Conservation (phyloP, 2,329 filamentous ascomycete genomes). For the Colletotrichum euphorbiae region DNA sequence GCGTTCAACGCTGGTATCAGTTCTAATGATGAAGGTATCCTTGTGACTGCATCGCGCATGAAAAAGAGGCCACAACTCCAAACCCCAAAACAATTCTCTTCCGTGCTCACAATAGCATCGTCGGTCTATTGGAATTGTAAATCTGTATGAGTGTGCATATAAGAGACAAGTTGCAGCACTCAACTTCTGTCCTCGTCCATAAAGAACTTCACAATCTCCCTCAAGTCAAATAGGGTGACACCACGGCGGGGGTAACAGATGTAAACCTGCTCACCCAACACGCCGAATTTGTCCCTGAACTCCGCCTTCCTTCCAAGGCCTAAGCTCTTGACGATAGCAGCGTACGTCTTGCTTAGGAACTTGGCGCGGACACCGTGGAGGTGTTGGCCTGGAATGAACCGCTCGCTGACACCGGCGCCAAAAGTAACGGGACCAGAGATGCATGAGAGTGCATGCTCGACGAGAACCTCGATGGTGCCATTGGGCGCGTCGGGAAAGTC, state of each 20-base stretch:
- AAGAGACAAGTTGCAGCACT: background rate
- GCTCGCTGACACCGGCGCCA: constrained; percentile 81
- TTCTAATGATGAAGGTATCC: constrained; percentile 21
- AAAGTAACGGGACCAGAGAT: constrained; percentile 78
- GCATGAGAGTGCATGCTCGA: constrained; percentile 73
- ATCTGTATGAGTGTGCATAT: too few species aligned
- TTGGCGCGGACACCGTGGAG: constrained; percentile 83
- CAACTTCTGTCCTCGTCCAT: constrained; percentile 67
- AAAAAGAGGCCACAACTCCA: background rate
- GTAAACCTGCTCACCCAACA: constrained; percentile 84
- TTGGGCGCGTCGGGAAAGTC: constrained; percentile 91
- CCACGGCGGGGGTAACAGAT: constrained; percentile 92
- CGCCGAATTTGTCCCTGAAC: constrained; percentile 92
- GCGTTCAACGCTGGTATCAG: constrained; percentile 33
- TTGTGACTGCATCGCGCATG: background rate
- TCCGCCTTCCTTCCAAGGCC: constrained; percentile 86
- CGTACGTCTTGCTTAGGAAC: constrained; percentile 85
- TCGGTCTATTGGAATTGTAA: too few species aligned
- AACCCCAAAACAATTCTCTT: too few species aligned
- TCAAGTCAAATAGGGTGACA: constrained; percentile 82
- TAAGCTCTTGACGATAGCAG: constrained; percentile 83
- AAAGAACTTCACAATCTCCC: constrained; percentile 91
- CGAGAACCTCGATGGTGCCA: constrained; percentile 86
- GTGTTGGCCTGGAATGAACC: constrained; percentile 83
- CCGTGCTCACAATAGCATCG: background rate